phyloP scores from a whole-genome alignment of 2,329 filamentous ascomycete genomes.

The Colletotrichum filicis region DNA sequence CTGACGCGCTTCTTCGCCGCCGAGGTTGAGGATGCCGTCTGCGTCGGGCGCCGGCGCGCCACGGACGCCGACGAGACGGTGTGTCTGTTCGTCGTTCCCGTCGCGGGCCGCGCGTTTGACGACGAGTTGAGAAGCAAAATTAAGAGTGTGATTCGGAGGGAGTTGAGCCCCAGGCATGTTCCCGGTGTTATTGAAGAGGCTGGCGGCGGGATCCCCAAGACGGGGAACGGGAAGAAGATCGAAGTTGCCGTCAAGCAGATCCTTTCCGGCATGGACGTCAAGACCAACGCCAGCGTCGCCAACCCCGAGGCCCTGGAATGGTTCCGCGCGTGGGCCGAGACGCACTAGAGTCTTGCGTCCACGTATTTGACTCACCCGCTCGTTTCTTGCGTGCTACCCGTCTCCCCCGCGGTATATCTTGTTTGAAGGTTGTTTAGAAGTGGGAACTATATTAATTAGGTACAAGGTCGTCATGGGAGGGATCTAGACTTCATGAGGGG shows the following conservation, averaged over 20 bases:
- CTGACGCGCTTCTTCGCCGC: slow-evolving; percentile 83
- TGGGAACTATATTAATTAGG: no score
- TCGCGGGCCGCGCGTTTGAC: slow-evolving; percentile 64
- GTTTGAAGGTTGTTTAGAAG: no score
- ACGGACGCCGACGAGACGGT: slow-evolving; percentile 86
- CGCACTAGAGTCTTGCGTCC: slow-evolving; percentile 47
- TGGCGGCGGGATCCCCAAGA: slow-evolving; percentile 85
- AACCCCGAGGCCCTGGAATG: slow-evolving; percentile 90
- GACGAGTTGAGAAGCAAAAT: slow-evolving; percentile 72
- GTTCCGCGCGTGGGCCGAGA: slow-evolving; percentile 82
- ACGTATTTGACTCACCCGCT: no score
- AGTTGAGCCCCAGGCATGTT: slow-evolving; percentile 90
- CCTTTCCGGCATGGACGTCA: slow-evolving; percentile 85
- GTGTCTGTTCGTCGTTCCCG: slow-evolving; percentile 87
- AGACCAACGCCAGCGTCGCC: slow-evolving; percentile 92
- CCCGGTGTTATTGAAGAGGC: slow-evolving; percentile 85
- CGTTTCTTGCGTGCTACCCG: no score
- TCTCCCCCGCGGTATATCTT: no score
- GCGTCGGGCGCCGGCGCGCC: slow-evolving; percentile 80
- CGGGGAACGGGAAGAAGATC: slow-evolving; percentile 96
- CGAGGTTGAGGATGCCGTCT: slow-evolving; percentile 87
- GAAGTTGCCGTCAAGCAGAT: slow-evolving; percentile 98
- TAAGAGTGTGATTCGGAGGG: slow-evolving; percentile 75
- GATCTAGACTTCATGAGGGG: no score
- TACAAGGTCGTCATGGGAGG: no score